These are phyloP conservation scores for Fomitopsis pulvina DNA, from an alignment of 768 basidiomycete genomes.

Conservation along the genomic window DNA sequence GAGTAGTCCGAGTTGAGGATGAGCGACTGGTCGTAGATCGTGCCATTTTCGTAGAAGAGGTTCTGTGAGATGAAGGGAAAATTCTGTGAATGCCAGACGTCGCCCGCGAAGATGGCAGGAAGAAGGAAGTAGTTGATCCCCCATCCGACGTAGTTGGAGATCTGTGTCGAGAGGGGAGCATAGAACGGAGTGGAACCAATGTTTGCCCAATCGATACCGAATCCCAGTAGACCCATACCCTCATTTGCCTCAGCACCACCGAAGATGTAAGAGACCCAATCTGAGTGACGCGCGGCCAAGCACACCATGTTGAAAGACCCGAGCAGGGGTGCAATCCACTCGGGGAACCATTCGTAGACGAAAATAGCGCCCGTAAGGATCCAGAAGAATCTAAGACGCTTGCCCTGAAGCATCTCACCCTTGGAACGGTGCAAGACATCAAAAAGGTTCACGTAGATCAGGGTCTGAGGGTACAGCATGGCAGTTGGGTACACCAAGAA, in stretches of 20 bases:
- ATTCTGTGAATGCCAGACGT: constrained; percentile 4
- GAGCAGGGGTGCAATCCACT: constrained; percentile 5
- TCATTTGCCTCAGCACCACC: constrained; percentile 5
- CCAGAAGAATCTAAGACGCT: constrained; percentile 4
- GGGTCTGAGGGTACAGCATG: constrained; percentile 6
- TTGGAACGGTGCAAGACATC: constrained; percentile 3
- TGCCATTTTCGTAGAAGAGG: constrained; percentile 34
- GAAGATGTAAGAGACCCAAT: constrained; percentile 8
- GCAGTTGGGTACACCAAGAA: constrained; percentile 5
- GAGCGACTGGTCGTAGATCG: constrained; percentile 43
- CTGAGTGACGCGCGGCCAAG: constrained; percentile 4
- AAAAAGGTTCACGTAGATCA: constrained; percentile 6
- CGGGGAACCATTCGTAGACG: constrained; percentile 7
- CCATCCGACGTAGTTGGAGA: constrained; percentile 6
- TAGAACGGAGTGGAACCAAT: constrained; percentile 2
- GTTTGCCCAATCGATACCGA: constrained; percentile 7
- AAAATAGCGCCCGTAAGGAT: constrained; percentile 1
- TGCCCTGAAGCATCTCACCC: constrained; percentile 5
- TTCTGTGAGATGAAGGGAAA: constrained; percentile 7
- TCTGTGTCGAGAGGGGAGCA: constrained; percentile 1
- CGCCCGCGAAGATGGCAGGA: constrained; percentile 1
- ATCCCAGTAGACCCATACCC: constrained; percentile 5
- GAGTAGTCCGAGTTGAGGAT: constrained; percentile 35
- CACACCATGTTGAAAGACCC: constrained; percentile 6
- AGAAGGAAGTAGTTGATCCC: constrained; percentile 4